Conservation (phyloP, 2,329 filamentous ascomycete species). For the Furcasterigmium sp. region DNA sequence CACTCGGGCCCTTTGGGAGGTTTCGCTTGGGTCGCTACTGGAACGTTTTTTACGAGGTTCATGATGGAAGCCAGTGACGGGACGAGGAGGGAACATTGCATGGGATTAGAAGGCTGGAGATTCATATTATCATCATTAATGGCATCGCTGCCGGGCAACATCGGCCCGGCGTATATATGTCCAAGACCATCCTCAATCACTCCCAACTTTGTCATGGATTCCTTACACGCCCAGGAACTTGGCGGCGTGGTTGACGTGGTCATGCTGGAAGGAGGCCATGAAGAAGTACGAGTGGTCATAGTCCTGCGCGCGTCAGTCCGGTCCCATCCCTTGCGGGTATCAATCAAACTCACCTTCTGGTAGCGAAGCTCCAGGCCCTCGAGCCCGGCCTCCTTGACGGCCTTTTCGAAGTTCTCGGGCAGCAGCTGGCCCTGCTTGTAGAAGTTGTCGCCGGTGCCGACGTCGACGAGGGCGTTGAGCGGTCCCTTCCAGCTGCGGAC, state of each 20-base stretch:
- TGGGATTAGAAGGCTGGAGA: no score
- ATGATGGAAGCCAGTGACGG: background rate
- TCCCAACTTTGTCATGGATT: background rate
- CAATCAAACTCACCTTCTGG: no score
- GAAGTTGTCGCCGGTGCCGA: slow-evolving; percentile 92
- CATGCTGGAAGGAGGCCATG: slow-evolving; percentile 83
- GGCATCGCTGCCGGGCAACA: background rate
- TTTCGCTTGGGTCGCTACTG: no score
- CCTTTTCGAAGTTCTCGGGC: slow-evolving; percentile 85
- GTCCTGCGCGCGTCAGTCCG: no score
- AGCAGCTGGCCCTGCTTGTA: slow-evolving; percentile 91
- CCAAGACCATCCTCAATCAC: no score
- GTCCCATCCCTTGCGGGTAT: no score
- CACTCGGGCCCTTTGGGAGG: no score
- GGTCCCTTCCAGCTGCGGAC: slow-evolving; percentile 67
- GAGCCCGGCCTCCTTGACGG: slow-evolving; percentile 70
- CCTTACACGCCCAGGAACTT: slow-evolving; percentile 60
- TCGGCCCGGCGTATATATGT: no score
- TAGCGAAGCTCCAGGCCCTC: slow-evolving; percentile 73
- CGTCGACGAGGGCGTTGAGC: slow-evolving; percentile 79
- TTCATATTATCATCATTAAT: background rate
- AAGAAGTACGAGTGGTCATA: slow-evolving; percentile 99
- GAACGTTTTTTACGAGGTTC: background rate
- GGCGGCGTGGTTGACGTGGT: slow-evolving; percentile 88
- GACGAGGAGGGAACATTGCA: no score